Evolutionary conservation across 805 yeast genomes (phyloP), one percentile per base, ranked within the genome.

Genomic region (Candida tallmaniae): DNA sequence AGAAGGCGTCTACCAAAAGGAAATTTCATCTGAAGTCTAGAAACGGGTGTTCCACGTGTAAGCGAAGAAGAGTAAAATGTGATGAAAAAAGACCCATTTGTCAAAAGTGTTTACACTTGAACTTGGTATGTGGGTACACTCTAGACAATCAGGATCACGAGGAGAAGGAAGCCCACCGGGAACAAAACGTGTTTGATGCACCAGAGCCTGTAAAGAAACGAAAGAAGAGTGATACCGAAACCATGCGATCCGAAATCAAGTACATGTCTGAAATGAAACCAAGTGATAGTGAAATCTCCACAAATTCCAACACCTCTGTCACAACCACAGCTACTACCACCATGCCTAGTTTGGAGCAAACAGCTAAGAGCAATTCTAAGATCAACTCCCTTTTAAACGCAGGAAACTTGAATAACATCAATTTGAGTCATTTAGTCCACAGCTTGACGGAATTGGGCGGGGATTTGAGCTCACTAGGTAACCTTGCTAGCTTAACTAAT

Each of bases 21-120:
- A 83, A 85, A 50, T 90, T 82, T 50, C 97, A 90, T 54, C 83
- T 80, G 40, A 90, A 90, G 58, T 83, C 95, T 23, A 74, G 95
- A 38, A 75, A 77, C 37, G 97, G 97, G 0, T 89, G 97, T 60
- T 74, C 79, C 25, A 84, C 94, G 2, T 89, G 97, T 60, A 89
- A 89, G 52, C 73, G 76, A 44, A 73, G 97, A 48, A 68, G 97
- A 33, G 96, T 90, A 26, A 89, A 89, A 54, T 89, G 97, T 66
- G 97, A 89, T 54, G 97, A 90, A 56, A 64, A 65, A 1, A 82
- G 78, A 40, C 97, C 97, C 1, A 54, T 65, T 6, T 89, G 97
- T 56, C 64, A 65, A 15, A 87, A 87, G 59, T 89, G 97, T 59
- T 60, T 67, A 31, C 80, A 87, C 41, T 75, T 89, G 78, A 81